phyloP scores from a whole-genome alignment of 495 filamentous ascomycete species.

The Aspergillus leporis region DNA sequence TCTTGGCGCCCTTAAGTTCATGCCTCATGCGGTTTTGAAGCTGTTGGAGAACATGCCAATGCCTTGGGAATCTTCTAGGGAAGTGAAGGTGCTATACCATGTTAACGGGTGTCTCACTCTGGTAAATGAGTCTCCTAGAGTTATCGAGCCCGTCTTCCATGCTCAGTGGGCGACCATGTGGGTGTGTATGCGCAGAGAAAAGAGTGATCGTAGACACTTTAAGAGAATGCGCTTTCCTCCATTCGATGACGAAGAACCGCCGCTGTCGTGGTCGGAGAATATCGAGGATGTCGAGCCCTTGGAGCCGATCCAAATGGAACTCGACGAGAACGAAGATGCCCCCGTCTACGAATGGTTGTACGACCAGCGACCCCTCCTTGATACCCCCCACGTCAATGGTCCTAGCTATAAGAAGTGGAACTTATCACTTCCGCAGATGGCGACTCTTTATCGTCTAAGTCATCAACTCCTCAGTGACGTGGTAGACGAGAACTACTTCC shows the following conservation, averaged over 20 bases:
- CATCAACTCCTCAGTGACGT: constrained; percentile 88
- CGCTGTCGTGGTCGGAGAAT: constrained; percentile 96
- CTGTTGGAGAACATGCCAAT: constrained; percentile 99
- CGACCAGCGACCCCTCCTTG: constrained; percentile 86
- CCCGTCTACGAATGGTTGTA: constrained; percentile 97
- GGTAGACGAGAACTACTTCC: constrained; percentile 95
- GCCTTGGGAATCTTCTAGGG: constrained; percentile 95
- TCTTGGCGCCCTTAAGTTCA: constrained; percentile 96
- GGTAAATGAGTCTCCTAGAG: constrained; percentile 94
- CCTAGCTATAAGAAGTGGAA: constrained; percentile 98
- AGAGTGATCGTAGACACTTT: constrained; percentile 94
- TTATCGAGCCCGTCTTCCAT: constrained; percentile 98
- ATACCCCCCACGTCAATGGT: constrained; percentile 93
- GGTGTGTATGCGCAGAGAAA: constrained; percentile 97
- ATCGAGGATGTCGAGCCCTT: constrained; percentile 97
- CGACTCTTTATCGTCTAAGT: constrained; percentile 88
- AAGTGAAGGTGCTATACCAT: constrained; percentile 98
- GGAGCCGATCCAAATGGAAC: constrained; percentile 98
- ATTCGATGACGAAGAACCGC: constrained; percentile 98
- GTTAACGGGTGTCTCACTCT: constrained; percentile 96
- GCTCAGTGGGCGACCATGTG: constrained; percentile 99
- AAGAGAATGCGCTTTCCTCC: constrained; percentile 99
- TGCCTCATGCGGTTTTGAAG: constrained; percentile 99
- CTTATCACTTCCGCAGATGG: constrained; percentile 92
- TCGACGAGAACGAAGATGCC: constrained; percentile 92